Percentiles rank a stretch among this genome's conserved stretches.
phyloP scores from a whole-genome alignment of 2,329 filamentous ascomycete species.

The Colletotrichum agaves region DNA sequence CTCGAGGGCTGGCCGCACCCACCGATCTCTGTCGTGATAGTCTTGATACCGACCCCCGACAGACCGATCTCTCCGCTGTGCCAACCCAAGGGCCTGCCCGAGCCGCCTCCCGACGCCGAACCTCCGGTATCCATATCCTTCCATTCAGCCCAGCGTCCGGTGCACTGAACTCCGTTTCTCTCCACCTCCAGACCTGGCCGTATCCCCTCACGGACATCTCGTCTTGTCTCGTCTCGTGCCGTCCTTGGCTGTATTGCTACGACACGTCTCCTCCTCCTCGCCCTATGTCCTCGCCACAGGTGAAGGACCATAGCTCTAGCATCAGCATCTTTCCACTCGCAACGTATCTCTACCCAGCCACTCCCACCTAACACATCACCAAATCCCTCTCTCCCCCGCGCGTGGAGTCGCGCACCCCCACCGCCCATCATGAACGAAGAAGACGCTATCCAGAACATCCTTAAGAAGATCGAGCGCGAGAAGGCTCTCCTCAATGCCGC shows the following conservation, averaged over 20 bases:
- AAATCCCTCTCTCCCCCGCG: constrained; percentile 42
- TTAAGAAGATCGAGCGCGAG: constrained; percentile 97
- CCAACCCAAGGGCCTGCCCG: constrained; percentile 20
- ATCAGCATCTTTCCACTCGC: not conserved
- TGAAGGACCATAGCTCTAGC: not conserved
- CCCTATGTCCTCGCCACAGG: constrained; percentile 1
- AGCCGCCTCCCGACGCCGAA: constrained; percentile 30
- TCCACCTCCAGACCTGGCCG: constrained; percentile 12
- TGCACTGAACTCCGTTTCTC: not conserved
- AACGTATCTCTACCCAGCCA: not conserved
- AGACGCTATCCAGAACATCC: constrained; percentile 79
- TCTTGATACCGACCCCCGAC: constrained; percentile 22
- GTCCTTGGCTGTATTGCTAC: not conserved
- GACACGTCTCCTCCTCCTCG: not conserved
- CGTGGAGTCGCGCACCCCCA: constrained; percentile 50
- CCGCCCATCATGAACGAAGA: constrained; percentile 70
- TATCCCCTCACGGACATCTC: constrained; percentile 8
- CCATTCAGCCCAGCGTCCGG: not conserved
- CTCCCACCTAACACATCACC: constrained; percentile 8
- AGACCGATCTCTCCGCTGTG: constrained; percentile 32
- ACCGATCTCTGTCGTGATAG: constrained; percentile 36
- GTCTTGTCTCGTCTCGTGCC: constrained; percentile 4
- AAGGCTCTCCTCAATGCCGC: constrained; percentile 94
- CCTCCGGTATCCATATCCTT: constrained; percentile 25
- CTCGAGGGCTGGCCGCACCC: constrained; percentile 36